These are phyloP conservation scores for Thelonectria blattea DNA, from an alignment of 2,329 filamentous ascomycete species.

Conservation along the genomic window DNA sequence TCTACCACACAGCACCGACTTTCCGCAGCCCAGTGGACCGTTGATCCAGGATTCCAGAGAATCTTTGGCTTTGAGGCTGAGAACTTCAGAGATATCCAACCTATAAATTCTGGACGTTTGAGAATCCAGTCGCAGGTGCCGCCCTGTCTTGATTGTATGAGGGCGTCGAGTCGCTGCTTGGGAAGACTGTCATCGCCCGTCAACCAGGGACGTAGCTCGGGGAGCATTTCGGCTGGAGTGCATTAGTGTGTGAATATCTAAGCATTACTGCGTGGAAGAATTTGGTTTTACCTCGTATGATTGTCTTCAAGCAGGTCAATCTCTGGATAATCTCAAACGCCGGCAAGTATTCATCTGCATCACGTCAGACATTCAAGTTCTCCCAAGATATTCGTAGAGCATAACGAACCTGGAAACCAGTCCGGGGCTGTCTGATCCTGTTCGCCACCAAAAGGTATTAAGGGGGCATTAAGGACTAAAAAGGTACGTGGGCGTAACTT, in stretches of 20 bases:
- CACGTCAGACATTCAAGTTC: no score
- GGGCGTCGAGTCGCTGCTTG: background rate
- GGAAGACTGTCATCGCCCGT: background rate
- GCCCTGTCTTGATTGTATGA: background rate
- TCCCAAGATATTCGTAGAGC: background rate
- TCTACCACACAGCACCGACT: background rate
- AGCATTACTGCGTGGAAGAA: background rate
- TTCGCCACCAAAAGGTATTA: no score
- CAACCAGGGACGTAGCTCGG: constrained; percentile 5
- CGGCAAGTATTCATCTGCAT: background rate
- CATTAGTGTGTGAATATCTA: no score
- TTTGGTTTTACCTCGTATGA: background rate
- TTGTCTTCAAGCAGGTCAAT: background rate
- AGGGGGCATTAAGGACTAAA: no score
- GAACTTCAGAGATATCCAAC: background rate
- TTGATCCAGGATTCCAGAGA: constrained; percentile 1
- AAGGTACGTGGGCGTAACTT: no score
- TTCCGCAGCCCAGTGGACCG: background rate
- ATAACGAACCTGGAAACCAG: background rate
- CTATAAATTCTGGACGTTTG: background rate
- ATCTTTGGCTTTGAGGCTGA: background rate
- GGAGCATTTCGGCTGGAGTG: background rate
- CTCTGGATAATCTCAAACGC: background rate
- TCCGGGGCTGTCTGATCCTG: no score
- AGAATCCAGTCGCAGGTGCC: constrained; percentile 7